These are phyloP conservation scores for Bonnemaisonia californica DNA, from an alignment of 31 red algal genomes.

Conservation along the genomic window DNA sequence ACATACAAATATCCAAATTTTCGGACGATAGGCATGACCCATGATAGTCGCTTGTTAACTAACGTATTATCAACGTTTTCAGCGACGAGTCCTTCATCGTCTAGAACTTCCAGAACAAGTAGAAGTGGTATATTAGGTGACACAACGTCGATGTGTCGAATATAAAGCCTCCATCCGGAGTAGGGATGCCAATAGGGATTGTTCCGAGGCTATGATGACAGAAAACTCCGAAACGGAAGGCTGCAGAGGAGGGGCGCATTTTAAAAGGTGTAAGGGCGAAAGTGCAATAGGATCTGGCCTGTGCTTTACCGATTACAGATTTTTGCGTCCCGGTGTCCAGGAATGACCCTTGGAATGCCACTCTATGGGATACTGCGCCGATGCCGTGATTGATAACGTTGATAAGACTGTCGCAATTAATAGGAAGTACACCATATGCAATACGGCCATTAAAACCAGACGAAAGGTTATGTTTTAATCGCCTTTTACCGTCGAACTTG, in stretches of 20 bases:
- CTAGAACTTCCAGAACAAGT: slow-evolving; percentile 18
- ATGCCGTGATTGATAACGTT: no score
- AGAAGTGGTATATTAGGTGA: slow-evolving; percentile 5
- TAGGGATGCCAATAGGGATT: slow-evolving; percentile 3
- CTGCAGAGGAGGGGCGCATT: neutral
- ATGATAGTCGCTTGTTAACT: no score
- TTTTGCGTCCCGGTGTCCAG: slow-evolving; percentile 2
- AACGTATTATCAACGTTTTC: slow-evolving; percentile 26
- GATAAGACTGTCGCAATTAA: no score
- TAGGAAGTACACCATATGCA: no score
- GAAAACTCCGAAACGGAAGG: neutral
- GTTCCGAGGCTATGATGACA: neutral
- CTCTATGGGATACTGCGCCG: no score
- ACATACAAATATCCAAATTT: slow-evolving; percentile 4
- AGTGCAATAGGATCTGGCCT: neutral
- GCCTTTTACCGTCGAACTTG: no score
- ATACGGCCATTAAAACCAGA: no score
- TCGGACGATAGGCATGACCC: neutral
- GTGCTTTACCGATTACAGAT: slow-evolving; percentile 26
- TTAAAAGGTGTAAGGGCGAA: neutral
- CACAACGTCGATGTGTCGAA: slow-evolving; percentile 7
- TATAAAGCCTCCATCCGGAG: neutral
- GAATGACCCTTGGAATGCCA: neutral
- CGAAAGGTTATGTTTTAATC: no score
- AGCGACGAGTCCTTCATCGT: neutral